Evolutionary conservation across 2,329 filamentous ascomycete genomes (phyloP).

Genomic region (Alternaria sp.): DNA sequence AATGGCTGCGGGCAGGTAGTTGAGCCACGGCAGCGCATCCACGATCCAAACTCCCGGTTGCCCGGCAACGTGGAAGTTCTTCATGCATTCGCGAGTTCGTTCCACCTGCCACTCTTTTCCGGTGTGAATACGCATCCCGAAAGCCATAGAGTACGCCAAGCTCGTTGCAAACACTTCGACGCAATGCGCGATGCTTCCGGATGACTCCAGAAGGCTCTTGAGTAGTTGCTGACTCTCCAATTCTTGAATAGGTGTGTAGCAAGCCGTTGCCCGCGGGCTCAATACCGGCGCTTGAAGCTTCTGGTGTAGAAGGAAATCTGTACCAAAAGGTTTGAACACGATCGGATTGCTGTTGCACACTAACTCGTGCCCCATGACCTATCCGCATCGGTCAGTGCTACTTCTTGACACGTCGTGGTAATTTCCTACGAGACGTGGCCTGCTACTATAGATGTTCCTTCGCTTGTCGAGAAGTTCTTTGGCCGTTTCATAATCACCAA

Average conservation of each 20-base stretch:
- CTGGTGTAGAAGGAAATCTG: conserved; percentile 50
- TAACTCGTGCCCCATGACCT: conserved; percentile 58
- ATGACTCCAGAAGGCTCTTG: conserved; percentile 46
- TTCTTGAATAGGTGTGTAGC: conserved; percentile 53
- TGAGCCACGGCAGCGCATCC: conserved; percentile 55
- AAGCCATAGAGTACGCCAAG: conserved; percentile 50
- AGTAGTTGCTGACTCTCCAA: conserved; percentile 56
- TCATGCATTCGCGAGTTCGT: conserved; percentile 17
- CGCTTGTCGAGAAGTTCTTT: conserved; percentile 63
- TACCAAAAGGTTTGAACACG: conserved; percentile 50
- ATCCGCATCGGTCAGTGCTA: background rate
- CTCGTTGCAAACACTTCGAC: conserved; percentile 52
- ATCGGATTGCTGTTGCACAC: conserved; percentile 53
- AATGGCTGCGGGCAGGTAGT: conserved; percentile 51
- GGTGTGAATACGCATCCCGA: conserved; percentile 47
- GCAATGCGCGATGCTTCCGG: conserved; percentile 30
- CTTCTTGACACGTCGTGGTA: background rate
- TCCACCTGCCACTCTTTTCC: conserved; percentile 29
- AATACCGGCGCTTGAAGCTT: conserved; percentile 49
- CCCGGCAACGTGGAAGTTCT: conserved; percentile 26
- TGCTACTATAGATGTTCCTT: conserved; percentile 58
- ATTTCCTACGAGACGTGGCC: conserved; percentile 52
- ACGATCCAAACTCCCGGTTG: conserved; percentile 51
- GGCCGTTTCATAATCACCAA: conserved; percentile 59
- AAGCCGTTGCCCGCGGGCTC: conserved; percentile 33